A percentile compares a stretch with the other conserved stretches of the same genome.
Conservation (phyloP, 2,329 filamentous ascomycete genomes). For the Pseudogymnoascus sp. region DNA sequence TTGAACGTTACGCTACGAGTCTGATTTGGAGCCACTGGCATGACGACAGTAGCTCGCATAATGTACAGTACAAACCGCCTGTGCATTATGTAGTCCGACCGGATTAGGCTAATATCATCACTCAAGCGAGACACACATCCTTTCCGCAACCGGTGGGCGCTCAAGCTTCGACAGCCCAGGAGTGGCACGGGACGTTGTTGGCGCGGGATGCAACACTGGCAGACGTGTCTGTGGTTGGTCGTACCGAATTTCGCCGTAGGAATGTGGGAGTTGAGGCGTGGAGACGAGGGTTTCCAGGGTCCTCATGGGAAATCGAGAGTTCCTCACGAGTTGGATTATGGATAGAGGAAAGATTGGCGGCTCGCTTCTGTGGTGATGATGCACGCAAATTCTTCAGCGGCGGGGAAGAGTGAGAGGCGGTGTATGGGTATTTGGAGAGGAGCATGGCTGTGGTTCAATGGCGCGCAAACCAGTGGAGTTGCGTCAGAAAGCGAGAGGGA, state of each 20-base stretch:
- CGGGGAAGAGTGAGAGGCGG: not conserved
- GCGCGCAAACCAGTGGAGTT: not conserved
- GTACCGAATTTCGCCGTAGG: not conserved
- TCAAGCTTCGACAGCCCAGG: not conserved
- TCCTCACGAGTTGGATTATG: not conserved
- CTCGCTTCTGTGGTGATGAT: not conserved
- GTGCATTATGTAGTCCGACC: not conserved
- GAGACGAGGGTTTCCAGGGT: not conserved
- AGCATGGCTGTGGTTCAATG: not conserved
- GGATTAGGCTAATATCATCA: not conserved
- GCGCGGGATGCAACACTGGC: not conserved
- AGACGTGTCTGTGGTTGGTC: constrained; percentile 4
- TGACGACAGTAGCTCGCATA: not conserved
- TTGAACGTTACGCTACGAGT: constrained; percentile 3
- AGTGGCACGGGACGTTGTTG: constrained; percentile 2
- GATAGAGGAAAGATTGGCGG: not conserved
- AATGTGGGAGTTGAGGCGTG: not conserved
- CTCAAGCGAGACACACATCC: not conserved
- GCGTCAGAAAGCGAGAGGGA: not conserved
- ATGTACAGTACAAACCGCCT: not conserved
- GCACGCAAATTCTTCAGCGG: not conserved
- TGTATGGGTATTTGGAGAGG: constrained; percentile 4
- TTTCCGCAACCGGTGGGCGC: not conserved
- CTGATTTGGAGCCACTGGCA: constrained; percentile 3
- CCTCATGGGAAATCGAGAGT: not conserved